Percentiles rank a stretch among this genome's conserved stretches.
phyloP scores from a whole-genome alignment of 352 stramenopile genomes.

The Phytopythium chamaehyphon region DNA sequence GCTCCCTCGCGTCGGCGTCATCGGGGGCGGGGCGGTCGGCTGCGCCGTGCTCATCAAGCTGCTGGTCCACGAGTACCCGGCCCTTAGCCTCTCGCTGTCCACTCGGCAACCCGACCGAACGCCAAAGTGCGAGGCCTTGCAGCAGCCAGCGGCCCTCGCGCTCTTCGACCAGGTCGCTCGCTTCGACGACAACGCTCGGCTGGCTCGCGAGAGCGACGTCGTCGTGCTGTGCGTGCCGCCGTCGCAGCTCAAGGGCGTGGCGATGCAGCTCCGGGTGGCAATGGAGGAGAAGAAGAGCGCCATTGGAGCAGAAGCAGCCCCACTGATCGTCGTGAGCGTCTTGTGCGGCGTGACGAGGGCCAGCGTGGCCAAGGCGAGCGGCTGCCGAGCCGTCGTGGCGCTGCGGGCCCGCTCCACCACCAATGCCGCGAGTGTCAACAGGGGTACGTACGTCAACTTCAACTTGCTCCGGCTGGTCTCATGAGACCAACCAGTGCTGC shows the following conservation, averaged over 20 bases:
- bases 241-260: constrained; percentile 63
- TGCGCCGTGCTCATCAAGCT: constrained; percentile 44
- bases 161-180: constrained; percentile 35
- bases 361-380: constrained; percentile 43
- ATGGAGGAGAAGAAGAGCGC: constrained; percentile 3
- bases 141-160: constrained; percentile 12
- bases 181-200: constrained; percentile 56
- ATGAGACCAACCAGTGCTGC: too few species aligned
- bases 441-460: too few species aligned
- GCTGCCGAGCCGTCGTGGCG: constrained; percentile 30
- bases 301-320: neutral
- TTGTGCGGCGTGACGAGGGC: constrained; percentile 39
- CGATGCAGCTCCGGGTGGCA: constrained; percentile 57
- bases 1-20: constrained; percentile 37
- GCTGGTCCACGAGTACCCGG: constrained; percentile 33
- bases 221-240: constrained; percentile 62
- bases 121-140: constrained; percentile 31
- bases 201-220: constrained; percentile 48
- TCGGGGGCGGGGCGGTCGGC: constrained; percentile 53
- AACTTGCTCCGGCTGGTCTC: too few species aligned
- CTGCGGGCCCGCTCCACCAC: neutral
- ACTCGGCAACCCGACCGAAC: constrained; percentile 55
- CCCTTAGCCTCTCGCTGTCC: constrained; percentile 33
- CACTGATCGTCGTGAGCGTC: constrained; percentile 37
- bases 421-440: neutral